Conservation (phyloP, 108 stramenopile genomes). For the Pseudonitzschia pungens region DNA sequence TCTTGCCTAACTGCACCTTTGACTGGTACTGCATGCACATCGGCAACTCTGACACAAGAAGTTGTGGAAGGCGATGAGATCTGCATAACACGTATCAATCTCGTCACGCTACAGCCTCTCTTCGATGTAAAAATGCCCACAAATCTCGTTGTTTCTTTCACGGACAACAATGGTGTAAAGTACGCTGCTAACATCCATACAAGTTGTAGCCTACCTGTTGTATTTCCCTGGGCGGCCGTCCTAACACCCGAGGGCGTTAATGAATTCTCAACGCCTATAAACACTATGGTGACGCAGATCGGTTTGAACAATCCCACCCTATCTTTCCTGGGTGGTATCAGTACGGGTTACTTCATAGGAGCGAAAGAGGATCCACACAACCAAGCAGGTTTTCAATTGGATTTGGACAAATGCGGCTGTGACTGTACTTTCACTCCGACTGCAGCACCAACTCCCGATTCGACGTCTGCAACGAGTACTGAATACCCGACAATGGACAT, state of each 20-base stretch:
- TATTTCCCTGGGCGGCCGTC: neutral
- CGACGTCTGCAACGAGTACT: neutral
- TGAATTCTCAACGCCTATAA: neutral
- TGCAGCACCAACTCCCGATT: neutral
- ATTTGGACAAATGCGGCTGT: neutral
- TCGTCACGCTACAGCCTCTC: neutral
- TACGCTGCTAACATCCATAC: neutral
- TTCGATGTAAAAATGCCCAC: neutral
- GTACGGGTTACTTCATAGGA: neutral
- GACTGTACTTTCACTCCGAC: neutral
- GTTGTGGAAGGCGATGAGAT: neutral
- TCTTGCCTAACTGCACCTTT: neutral
- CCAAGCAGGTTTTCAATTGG: slow-evolving; percentile 2
- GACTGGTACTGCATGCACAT: neutral
- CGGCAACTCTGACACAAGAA: neutral
- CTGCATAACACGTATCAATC: neutral
- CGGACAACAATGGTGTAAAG: neutral
- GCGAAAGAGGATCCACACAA: neutral
- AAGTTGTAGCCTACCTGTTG: neutral
- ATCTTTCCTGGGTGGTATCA: neutral
- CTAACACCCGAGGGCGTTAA: neutral
- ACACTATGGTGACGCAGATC: neutral
- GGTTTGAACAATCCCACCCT: neutral
- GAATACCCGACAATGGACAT: neutral
- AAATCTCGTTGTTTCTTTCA: neutral